Base-by-base conservation (phyloP, 2,329 filamentous ascomycete species). In the Pestalotiopsis sp. region DNA sequence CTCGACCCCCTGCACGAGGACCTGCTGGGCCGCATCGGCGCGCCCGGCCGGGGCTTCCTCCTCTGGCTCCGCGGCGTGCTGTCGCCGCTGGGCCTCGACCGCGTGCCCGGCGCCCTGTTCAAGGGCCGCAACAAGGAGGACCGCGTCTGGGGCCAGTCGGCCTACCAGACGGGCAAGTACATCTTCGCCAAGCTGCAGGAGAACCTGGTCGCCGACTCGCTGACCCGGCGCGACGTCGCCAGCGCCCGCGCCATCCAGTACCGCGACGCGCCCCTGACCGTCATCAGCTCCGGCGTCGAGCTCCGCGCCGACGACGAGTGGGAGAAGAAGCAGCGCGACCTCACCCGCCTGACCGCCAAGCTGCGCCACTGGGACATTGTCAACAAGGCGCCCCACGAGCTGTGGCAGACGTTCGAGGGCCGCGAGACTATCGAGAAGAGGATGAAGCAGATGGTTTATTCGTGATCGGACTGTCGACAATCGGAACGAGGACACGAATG, bases 181-280 rank as follows among this genome's bases (percentile, higher is more conserved):
- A 91, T 98, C 79, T 97, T 97, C 79, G 92, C 94, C 4, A 93
- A 95, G 80, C 85, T 99, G 68, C 96, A 99, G 81, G 96, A 99
- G 82, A 95, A 92, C 72, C 85, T 98, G 1, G 94, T 98, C 39
- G 95, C 95, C 0, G 88, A 91, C 72, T 93, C 93, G 0, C 89
- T 98, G 73, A 94, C 94, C 14, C 92, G 91, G 79, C 93, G 93
- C 41, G 96, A 99, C 76, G 90, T 97, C 20, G 84, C 87, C 59
- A 92, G 91, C 69, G 94, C 94, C 68, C 86, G 92, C 25, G 90
- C 91, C 61, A 96, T 98, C 66, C 93, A 97, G 80, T 86, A 87
- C 68, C 85, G 85, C n/a, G 85, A 92, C 68, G 93, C 92, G 14
- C 92, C 94, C 6, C 82, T 98, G 52, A 91, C 91, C 2, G 83